phyloP scores from a whole-genome alignment of 805 yeast genomes.

The Barnettozyma wickerhamii region DNA sequence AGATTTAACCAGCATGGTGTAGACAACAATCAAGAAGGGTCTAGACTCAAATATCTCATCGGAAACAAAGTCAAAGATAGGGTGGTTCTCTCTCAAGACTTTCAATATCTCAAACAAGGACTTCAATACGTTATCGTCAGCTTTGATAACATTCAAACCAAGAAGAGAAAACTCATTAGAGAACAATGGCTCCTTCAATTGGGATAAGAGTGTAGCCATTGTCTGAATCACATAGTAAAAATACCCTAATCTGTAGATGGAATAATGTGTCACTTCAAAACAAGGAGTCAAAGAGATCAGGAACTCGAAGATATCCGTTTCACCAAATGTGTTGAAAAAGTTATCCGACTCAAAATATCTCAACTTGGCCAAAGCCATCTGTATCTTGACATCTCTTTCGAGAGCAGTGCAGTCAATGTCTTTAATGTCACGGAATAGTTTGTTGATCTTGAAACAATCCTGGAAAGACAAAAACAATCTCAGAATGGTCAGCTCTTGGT shows the following conservation, averaged over 20 bases:
- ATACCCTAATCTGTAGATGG: constrained; percentile 45
- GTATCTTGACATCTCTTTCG: neutral
- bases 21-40: constrained; percentile 37
- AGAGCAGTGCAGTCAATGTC: constrained; percentile 6
- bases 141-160: constrained; percentile 30
- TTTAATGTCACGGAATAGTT: constrained; percentile 36
- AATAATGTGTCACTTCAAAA: constrained; percentile 41
- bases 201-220: constrained; percentile 19
- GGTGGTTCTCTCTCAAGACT: constrained; percentile 23
- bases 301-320: constrained; percentile 48
- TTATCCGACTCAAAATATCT: constrained; percentile 30
- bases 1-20: constrained; percentile 51
- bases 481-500: constrained; percentile 56
- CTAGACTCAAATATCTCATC: constrained; percentile 22
- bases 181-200: constrained; percentile 26
- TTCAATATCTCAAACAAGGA: constrained; percentile 12
- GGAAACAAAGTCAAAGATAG: constrained; percentile 26
- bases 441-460: neutral
- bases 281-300: constrained; percentile 48
- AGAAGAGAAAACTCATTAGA: constrained; percentile 26
- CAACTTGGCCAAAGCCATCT: constrained; percentile 28
- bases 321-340: constrained; percentile 33
- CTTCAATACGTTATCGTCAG: constrained; percentile 9
- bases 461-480: constrained; percentile 26
- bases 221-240: constrained; percentile 50